Evolutionary conservation across 768 basidiomycete genomes (phyloP), one percentile per base, ranked within the genome.

Genomic region (Pleurotus platypus): DNA sequence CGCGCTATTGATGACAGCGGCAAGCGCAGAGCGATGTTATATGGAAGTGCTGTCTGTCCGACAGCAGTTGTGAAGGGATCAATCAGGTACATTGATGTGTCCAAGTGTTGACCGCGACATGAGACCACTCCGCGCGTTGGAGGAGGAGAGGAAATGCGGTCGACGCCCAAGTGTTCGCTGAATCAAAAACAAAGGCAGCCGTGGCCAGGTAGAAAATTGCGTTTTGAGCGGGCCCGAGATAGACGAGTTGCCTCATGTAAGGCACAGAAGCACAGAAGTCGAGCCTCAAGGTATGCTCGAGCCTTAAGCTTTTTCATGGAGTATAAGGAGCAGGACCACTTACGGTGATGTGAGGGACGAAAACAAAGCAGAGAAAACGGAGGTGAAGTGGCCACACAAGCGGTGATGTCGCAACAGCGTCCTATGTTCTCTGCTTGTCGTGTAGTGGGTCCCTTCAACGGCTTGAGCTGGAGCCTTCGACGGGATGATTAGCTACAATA

Each of bases 251-350:
- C 49, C 49, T 39, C 49, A 22, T 51, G 16, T 20, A 37, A 51
- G 49, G 49, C 26, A 51, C 49, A 38, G 49, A 51, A 51, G 49
- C 20, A 26, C 49, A 13, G 49, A 51, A 51, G 49, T 35, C 30
- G n/a, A 5, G 30, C 49, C 49, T 27, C 49, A 35, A 51, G 49
- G 49, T 51, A 35, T 35, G 30, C 30, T 35, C 30, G 2, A 35
- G 30, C 30, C 30, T 35, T 35, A 35, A 35, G 30, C 30, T 35
- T 35, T 35, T 35, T 4, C 9, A 35, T 35, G 9, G 30, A 35
- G 30, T 11, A 35, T 35, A 35, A 35, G 30, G 9, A 4, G 5
- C 24, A 4, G 4, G 24, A 24, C 24, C 11, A 35, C 30, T 9
- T 35, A 35, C 2, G 8, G 3, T 11, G 8, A 35, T 8, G 30